Conservation (phyloP, 179 eudicot genomes). For the Carnegiea gigantea region DNA sequence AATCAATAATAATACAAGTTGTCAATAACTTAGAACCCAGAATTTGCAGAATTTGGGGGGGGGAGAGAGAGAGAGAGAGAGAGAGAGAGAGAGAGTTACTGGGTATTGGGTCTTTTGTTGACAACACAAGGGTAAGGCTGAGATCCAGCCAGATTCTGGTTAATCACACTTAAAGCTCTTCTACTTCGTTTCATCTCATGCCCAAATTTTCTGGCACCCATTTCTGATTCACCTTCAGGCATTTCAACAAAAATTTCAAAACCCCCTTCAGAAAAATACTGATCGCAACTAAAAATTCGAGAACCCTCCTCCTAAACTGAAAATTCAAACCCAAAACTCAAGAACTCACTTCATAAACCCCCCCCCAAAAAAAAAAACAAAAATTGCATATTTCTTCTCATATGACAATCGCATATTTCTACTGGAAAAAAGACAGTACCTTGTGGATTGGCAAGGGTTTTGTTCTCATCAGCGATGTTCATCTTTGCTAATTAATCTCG, state of each 20-base stretch:
- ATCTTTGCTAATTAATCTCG: slow-evolving; percentile 26
- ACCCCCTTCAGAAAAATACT: slow-evolving; percentile 16
- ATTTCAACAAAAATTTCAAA: slow-evolving; percentile 15
- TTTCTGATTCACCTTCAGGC: slow-evolving; percentile 33
- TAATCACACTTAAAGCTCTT: slow-evolving; percentile 60
- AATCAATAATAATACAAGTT: background rate
- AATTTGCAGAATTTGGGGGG: background rate
- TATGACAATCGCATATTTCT: background rate
- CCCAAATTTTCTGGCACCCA: slow-evolving; percentile 55
- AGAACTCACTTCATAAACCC: no score
- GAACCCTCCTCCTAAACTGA: background rate
- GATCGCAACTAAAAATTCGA: background rate
- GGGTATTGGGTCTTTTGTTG: slow-evolving; percentile 58
- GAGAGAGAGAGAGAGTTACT: slow-evolving; percentile 34
- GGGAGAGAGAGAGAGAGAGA: slow-evolving; percentile 6
- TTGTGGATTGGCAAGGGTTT: slow-evolving; percentile 33
- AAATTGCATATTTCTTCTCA: background rate
- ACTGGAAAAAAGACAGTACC: slow-evolving; percentile 28
- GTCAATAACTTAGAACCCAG: slow-evolving; percentile 3
- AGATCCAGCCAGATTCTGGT: slow-evolving; percentile 52
- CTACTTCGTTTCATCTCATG: slow-evolving; percentile 49
- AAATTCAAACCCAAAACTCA: slow-evolving; percentile 14
- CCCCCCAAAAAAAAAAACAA: background rate
- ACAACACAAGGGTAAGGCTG: slow-evolving; percentile 52
- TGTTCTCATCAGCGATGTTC: slow-evolving; percentile 50